Evolutionary conservation across 192 early-diverging fungal species (phyloP), one percentile per base, ranked within the genome.

Genomic region (Coemansia sp.): DNA sequence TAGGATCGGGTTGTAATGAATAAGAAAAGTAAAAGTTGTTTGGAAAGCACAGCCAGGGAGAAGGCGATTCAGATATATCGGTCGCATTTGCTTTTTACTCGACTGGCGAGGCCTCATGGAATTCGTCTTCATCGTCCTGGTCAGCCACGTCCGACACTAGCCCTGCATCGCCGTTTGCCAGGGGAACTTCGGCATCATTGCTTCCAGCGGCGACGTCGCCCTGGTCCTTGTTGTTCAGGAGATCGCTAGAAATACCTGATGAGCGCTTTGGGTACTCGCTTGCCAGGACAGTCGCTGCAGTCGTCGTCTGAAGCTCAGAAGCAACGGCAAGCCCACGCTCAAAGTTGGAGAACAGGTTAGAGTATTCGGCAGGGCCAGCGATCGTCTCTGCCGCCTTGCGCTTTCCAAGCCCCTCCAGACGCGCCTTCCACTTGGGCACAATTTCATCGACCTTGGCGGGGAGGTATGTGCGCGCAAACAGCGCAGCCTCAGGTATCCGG

Each of bases 401-500:
- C 73, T 90, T 92, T 72, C 85, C 86, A 15, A 73, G 69, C 50
- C 84, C 85, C 25, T 84, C 78, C 33, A 99, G 85, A 48, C 67
- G 78, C 60, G 86, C 82, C 71, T 90, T 92, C 97, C 95, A 97
- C 54, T 89, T 79, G 70, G 87, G 79, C 48, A 92, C 85, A 40
- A 88, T 79, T 54, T 81, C 79, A 14, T 87, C 84, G 32, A 91
- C 86, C 41, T 91, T 84, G 61, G 81, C 85, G 13, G 97, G 97
- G 49, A 89, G 70, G 70, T 97, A 93, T 1, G 97, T 89, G 46
- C 92, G 85, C 2, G 95, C 95, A 77, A 97, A 87, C 73, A 97
- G 85, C 25, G 96, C 95, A 0, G 97, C 97, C 74, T 99, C 97
- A 9, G 96, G 90, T 36, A 94, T 84, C 52, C 97, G 91, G 33